Base-by-base conservation (phyloP, 2,329 filamentous ascomycete genomes). In the Fusarium sp. region DNA sequence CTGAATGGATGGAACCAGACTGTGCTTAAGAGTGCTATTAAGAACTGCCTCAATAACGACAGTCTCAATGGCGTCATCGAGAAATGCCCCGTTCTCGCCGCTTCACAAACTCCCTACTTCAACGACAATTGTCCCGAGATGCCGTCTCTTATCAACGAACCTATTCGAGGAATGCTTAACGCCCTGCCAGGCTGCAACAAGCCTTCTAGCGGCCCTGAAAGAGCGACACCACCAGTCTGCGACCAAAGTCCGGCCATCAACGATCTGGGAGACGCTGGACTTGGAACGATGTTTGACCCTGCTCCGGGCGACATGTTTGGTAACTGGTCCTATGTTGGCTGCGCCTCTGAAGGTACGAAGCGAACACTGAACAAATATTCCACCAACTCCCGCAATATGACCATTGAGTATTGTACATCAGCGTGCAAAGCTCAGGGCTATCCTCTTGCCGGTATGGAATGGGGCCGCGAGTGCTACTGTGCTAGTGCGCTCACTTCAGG, bases 21-120 rank as follows among this genome's bases (percentile, higher is more conserved):
- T 5, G 63, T 72, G 13, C 71, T 73, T 14, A 41, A 54, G 10
- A 42, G 19, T 26, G 71, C 71, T 4, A 66, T 73, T 42, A 66
- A 72, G 37, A 54, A 63, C 4, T 74, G 71, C 37, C 60, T 73
- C 56, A 73, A 73, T 30, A 62, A 73, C 21, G 71, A 74, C 12
- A 45, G 34, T 14, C 53, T 65, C 6, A 57, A 46, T 8, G 71
- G 71, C 12, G 53, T 46, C 6, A 48, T 73, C 6, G 55, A 66
- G 0, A 43, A 56, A 30, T 73, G 71, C 12, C 66, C 71, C 0
- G 54, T 70, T 1, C 58, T 73, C 3, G 69, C 71, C 8, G 58
- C 58, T 18, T 74, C 71, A 3, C 69, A 73, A 26, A 73, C 71
- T 2, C 69, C 66, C 6, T 73, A 52, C 31, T 72, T 60, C 10